Percentiles rank a stretch among this genome's conserved stretches.
These are phyloP conservation scores for Tuber microsphaerosporum DNA, from an alignment of 495 filamentous ascomycete species.

Conservation along the genomic window DNA sequence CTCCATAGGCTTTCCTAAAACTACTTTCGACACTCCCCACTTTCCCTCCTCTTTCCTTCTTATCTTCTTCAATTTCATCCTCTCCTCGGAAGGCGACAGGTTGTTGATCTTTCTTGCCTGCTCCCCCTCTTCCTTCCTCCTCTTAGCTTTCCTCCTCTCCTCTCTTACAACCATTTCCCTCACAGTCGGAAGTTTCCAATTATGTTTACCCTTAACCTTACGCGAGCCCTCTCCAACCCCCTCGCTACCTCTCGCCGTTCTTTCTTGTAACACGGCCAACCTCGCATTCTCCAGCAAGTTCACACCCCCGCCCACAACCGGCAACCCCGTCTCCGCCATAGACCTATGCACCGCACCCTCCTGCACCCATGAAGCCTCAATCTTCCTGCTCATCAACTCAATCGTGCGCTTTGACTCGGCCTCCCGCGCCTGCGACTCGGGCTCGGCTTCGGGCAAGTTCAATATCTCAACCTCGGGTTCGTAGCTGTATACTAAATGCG, in stretches of 20 bases:
- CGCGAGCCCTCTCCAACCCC: background rate
- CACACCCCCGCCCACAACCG: background rate
- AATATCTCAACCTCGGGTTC: conserved; percentile 26
- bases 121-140: background rate
- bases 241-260: background rate
- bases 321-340: background rate
- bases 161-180: background rate
- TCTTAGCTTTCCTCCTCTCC: background rate
- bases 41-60: background rate
- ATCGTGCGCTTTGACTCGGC: background rate
- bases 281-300: background rate
- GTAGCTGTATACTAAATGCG: background rate
- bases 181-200: background rate
- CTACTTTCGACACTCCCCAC: background rate
- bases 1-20: background rate
- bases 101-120: background rate
- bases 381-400: background rate
- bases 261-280: background rate
- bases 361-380: background rate
- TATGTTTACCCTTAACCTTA: background rate
- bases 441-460: background rate
- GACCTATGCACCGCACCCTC: background rate
- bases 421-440: background rate
- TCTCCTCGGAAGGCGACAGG: background rate
- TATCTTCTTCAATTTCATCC: background rate